Evolutionary conservation across 1,284 basidiomycete genomes (phyloP).

Genomic region (Ustilago nuda): DNA sequence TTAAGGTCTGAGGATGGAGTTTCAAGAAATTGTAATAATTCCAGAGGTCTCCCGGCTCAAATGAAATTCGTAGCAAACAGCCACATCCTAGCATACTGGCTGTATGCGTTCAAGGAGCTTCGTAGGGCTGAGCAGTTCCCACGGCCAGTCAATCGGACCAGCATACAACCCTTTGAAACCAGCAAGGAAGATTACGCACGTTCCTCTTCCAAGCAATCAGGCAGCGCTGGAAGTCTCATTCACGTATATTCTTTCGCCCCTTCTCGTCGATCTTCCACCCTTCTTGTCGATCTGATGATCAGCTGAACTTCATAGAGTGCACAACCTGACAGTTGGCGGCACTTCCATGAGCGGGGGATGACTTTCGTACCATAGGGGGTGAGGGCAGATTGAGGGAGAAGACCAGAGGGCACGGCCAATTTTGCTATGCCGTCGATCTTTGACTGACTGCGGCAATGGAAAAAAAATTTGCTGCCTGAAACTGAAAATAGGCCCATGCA

Average conservation of each 20-base stretch:
- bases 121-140: background rate
- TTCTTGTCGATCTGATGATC: background rate
- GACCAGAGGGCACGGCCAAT: background rate
- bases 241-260: background rate
- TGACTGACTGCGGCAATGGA: slow-evolving; percentile 5
- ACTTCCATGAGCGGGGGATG: background rate
- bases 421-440: background rate
- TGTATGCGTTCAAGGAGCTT: background rate
- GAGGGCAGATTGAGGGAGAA: background rate
- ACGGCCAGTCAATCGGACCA: background rate
- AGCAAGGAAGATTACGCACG: slow-evolving; percentile 10
- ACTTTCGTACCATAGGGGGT: background rate
- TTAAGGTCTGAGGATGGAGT: background rate
- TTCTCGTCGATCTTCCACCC: background rate
- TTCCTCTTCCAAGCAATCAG: slow-evolving; percentile 6
- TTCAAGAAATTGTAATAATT: background rate
- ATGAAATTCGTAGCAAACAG: slow-evolving; percentile 4
- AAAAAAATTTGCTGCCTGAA: background rate
- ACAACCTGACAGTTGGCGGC: background rate
- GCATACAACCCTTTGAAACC: background rate
- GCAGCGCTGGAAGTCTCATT: background rate
- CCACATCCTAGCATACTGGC: background rate
- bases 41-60: background rate
- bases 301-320: background rate
- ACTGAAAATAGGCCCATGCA: background rate